A percentile compares a stretch with the other conserved stretches of the same genome.
These are phyloP conservation scores for Jaminaea rosea DNA, from an alignment of 1,284 basidiomycete species.

Conservation along the genomic window DNA sequence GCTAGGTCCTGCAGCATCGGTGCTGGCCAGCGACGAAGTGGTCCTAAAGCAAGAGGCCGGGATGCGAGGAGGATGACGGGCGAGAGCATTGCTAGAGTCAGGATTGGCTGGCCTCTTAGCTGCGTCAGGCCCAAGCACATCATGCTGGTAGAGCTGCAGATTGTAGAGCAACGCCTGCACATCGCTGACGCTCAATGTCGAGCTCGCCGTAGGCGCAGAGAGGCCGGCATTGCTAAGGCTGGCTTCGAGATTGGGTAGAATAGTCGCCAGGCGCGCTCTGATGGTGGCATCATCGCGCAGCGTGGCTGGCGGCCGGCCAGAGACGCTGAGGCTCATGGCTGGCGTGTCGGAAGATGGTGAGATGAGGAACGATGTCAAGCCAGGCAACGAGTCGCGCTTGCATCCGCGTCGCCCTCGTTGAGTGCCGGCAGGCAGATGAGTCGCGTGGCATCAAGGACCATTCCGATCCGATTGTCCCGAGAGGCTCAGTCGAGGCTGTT, in stretches of 20 bases:
- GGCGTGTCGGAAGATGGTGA: not conserved
- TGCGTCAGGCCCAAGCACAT: conserved; percentile 27
- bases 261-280: conserved; percentile 8
- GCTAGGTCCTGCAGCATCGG: conserved; percentile 11
- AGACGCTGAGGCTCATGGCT: conserved; percentile 18
- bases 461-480: too few species aligned
- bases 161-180: conserved; percentile 17
- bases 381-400: too few species aligned
- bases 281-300: conserved; percentile 11
- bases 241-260: conserved; percentile 12
- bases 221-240: conserved; percentile 3
- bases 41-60: conserved; percentile 34
- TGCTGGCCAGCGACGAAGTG: conserved; percentile 21
- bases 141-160: conserved; percentile 36
- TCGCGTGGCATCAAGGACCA: too few species aligned
- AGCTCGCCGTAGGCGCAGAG: not conserved
- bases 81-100: conserved; percentile 8
- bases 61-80: conserved; percentile 31
- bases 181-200: conserved; percentile 5
- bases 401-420: too few species aligned
- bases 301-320: conserved; percentile 16
- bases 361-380: too few species aligned
- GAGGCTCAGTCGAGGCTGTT: too few species aligned
- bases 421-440: too few species aligned
- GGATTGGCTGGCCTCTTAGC: conserved; percentile 21